These are phyloP conservation scores for Prunus mongolica DNA, from an alignment of 306 rosid genomes.

Conservation along the genomic window DNA sequence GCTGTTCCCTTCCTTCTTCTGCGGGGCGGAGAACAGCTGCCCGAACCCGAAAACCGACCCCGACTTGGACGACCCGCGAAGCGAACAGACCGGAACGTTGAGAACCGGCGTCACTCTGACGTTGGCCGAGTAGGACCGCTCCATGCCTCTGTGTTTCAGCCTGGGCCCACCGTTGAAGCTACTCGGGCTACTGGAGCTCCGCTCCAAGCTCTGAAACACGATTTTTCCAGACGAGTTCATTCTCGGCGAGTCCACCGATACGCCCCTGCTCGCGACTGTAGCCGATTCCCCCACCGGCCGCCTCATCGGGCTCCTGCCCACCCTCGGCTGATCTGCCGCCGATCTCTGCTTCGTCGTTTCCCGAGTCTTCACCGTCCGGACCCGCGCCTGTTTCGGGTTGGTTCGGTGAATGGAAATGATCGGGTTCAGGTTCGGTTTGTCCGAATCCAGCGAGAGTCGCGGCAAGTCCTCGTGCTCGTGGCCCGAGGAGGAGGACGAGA, in stretches of 20 bases:
- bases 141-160: conserved; percentile 84
- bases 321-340: conserved; percentile 32
- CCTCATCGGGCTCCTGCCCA: conserved; percentile 62
- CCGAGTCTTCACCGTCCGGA: conserved; percentile 52
- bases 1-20: conserved; percentile 52
- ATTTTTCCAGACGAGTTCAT: conserved; percentile 94
- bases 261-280: conserved; percentile 52
- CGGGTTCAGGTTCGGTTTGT: conserved; percentile 40
- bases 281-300: conserved; percentile 30
- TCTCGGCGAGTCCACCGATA: conserved; percentile 85
- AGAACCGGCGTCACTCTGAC: conserved; percentile 93
- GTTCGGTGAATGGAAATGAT: conserved; percentile 35
- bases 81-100: conserved; percentile 86
- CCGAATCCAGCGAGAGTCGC: conserved; percentile 65
- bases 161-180: conserved; percentile 90
- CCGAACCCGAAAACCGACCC: conserved; percentile 86
- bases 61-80: conserved; percentile 70
- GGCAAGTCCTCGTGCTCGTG: conserved; percentile 94
- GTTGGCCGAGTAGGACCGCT: conserved; percentile 88
- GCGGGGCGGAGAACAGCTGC: conserved; percentile 72
- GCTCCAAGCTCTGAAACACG: conserved; percentile 82
- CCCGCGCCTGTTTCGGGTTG: conserved; percentile 32
- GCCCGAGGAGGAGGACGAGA: conserved; percentile 82
- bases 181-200: conserved; percentile 96
- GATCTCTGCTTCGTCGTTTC: conserved; percentile 24